A percentile compares a stretch with the other conserved stretches of the same genome.
Evolutionary conservation across 176 grass and related monocot genomes (phyloP).

Genomic region (Alopecurus myosuroides): DNA sequence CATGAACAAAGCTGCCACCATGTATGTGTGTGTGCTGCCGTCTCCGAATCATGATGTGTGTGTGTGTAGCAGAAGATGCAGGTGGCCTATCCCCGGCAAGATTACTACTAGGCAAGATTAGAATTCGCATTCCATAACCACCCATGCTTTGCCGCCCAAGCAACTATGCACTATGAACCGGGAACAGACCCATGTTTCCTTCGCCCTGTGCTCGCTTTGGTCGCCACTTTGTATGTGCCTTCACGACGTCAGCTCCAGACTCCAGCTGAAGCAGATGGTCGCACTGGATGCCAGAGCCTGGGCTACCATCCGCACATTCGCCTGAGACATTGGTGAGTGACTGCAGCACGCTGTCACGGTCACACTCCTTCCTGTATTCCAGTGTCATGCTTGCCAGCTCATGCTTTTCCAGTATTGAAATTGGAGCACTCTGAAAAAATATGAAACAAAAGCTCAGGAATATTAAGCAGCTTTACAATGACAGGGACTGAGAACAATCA

Average conservation of each 20-base stretch:
- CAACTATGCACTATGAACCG: slow-evolving; percentile 37
- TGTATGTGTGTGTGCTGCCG: no score
- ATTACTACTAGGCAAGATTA: slow-evolving; percentile 39
- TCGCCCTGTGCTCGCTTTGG: slow-evolving; percentile 48
- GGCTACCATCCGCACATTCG: slow-evolving; percentile 8
- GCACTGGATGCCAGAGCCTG: slow-evolving; percentile 50
- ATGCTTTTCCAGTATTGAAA: slow-evolving; percentile 90
- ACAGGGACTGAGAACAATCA: background rate
- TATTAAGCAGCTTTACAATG: background rate
- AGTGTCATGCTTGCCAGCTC: slow-evolving; percentile 91
- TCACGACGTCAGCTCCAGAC: slow-evolving; percentile 69
- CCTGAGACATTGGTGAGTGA: slow-evolving; percentile 59
- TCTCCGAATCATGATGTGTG: background rate
- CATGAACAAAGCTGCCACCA: background rate
- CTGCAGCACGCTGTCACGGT: slow-evolving; percentile 78
- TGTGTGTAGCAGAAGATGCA: slow-evolving; percentile 1
- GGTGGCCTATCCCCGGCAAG: background rate
- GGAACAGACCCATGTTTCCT: slow-evolving; percentile 39
- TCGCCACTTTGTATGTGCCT: slow-evolving; percentile 83
- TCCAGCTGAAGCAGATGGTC: slow-evolving; percentile 90
- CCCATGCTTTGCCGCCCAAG: slow-evolving; percentile 2
- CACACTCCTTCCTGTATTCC: slow-evolving; percentile 96
- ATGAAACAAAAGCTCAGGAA: background rate
- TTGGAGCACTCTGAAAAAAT: slow-evolving; percentile 75
- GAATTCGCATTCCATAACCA: slow-evolving; percentile 12